A percentile compares a stretch with the other conserved stretches of the same genome.
Conservation (phyloP, 805 yeast genomes). For the Kockiozyma suomiensis region DNA sequence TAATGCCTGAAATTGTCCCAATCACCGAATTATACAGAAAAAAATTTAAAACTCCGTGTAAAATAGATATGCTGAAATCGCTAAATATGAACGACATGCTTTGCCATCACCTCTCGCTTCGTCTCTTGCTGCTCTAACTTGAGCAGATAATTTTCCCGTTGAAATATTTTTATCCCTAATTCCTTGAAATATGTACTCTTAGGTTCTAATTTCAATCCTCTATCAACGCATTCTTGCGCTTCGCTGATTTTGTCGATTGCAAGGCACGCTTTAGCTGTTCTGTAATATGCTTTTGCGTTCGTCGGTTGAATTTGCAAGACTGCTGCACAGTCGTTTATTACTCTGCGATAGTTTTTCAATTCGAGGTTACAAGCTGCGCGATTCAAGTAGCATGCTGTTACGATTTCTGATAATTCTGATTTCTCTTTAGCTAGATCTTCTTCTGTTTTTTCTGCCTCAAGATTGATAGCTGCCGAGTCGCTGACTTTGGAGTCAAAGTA, state of each 20-base stretch:
- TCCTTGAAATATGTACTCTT: constrained; percentile 58
- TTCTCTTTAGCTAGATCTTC: constrained; percentile 20
- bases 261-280: constrained; percentile 81
- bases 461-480: neutral
- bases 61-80: neutral
- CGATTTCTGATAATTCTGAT: constrained; percentile 50
- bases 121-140: constrained; percentile 41
- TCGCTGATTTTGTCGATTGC: constrained; percentile 71
- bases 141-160: constrained; percentile 43
- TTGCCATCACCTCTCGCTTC: constrained; percentile 44
- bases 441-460: constrained; percentile 20
- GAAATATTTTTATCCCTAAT: constrained; percentile 49
- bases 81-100: constrained; percentile 32
- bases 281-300: constrained; percentile 79
- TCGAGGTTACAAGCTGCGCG: constrained; percentile 92
- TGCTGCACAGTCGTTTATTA: constrained; percentile 81
- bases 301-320: constrained; percentile 66
- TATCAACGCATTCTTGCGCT: constrained; percentile 63
- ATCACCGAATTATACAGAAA: neutral
- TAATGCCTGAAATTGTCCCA: too few species aligned
- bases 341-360: constrained; percentile 77
- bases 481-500: constrained; percentile 18
- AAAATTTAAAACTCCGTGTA: neutral
- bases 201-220: constrained; percentile 64
- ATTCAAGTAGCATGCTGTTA: constrained; percentile 69